These are phyloP conservation scores for Sungouiella blattae DNA, from an alignment of 805 yeast genomes.

Conservation along the genomic window DNA sequence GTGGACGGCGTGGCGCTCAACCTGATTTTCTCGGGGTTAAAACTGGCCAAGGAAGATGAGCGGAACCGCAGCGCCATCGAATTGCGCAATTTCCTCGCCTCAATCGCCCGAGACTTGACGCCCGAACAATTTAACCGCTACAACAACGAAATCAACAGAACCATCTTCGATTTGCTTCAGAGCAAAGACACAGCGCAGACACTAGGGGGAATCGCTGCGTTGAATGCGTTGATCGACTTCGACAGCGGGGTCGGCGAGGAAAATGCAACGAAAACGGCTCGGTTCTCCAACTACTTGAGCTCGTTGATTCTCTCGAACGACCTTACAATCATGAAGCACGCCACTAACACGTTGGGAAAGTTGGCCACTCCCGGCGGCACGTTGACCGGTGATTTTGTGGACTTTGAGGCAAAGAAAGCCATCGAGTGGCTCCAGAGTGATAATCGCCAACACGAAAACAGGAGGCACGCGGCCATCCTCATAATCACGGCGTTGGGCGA, in stretches of 20 bases:
- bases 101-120: constrained; percentile 75
- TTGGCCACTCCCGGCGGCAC: constrained; percentile 88
- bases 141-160: constrained; percentile 81
- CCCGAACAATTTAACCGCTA: constrained; percentile 78
- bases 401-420: constrained; percentile 83
- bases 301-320: constrained; percentile 80
- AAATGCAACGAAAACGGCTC: constrained; percentile 80
- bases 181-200: constrained; percentile 68
- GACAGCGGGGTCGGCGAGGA: constrained; percentile 76
- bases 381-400: constrained; percentile 87
- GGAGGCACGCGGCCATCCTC: constrained; percentile 88
- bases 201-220: constrained; percentile 88
- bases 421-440: constrained; percentile 91
- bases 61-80: constrained; percentile 62
- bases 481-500: constrained; percentile 79
- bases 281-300: constrained; percentile 86
- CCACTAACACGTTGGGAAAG: constrained; percentile 84
- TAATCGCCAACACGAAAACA: constrained; percentile 63
- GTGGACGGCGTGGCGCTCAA: constrained; percentile 48
- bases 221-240: constrained; percentile 80
- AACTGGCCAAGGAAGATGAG: constrained; percentile 40
- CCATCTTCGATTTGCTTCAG: constrained; percentile 80
- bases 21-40: constrained; percentile 51
- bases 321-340: constrained; percentile 77
- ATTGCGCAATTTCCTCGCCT: constrained; percentile 62